Percentiles rank a stretch among this genome's conserved stretches.
Evolutionary conservation across 208 protist genomes (phyloP).

Genomic region (Crithidia fasciculata): DNA sequence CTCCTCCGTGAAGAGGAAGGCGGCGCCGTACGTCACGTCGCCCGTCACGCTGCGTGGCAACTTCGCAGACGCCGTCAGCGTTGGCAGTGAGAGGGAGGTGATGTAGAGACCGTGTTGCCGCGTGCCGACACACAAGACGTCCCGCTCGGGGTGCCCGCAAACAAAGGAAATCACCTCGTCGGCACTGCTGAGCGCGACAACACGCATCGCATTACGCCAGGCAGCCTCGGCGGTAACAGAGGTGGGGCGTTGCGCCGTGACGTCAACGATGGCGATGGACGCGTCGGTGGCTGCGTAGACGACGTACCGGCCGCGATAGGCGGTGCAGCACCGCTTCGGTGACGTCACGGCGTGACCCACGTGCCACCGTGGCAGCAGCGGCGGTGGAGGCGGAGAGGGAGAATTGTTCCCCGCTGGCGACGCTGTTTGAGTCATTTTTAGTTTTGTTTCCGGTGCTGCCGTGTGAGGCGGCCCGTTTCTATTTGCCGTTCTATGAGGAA

Average conservation of each 20-base stretch:
- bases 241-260: background rate
- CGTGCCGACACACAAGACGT: slow-evolving; percentile 74
- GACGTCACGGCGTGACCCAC: slow-evolving; percentile 28
- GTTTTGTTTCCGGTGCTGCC: too few relatives aligned
- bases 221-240: background rate
- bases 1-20: slow-evolving; percentile 54
- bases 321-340: slow-evolving; percentile 21
- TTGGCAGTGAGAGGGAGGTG: slow-evolving; percentile 46
- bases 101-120: slow-evolving; percentile 71
- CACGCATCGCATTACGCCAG: slow-evolving; percentile 24
- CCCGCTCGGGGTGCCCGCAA: slow-evolving; percentile 51
- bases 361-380: slow-evolving; percentile 17
- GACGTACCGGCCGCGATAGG: slow-evolving; percentile 27
- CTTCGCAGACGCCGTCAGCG: slow-evolving; percentile 42
- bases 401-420: background rate
- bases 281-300: slow-evolving; percentile 31
- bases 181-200: slow-evolving; percentile 20
- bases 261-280: slow-evolving; percentile 23
- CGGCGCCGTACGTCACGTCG: slow-evolving; percentile 56
- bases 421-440: background rate
- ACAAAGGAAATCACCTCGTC: slow-evolving; percentile 62
- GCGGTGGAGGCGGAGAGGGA: background rate
- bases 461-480: too few relatives aligned
- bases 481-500: too few relatives aligned
- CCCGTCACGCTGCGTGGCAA: slow-evolving; percentile 62